These are phyloP conservation scores for Ceriops decandra DNA, from an alignment of 345 rosid genomes.

Conservation along the genomic window DNA sequence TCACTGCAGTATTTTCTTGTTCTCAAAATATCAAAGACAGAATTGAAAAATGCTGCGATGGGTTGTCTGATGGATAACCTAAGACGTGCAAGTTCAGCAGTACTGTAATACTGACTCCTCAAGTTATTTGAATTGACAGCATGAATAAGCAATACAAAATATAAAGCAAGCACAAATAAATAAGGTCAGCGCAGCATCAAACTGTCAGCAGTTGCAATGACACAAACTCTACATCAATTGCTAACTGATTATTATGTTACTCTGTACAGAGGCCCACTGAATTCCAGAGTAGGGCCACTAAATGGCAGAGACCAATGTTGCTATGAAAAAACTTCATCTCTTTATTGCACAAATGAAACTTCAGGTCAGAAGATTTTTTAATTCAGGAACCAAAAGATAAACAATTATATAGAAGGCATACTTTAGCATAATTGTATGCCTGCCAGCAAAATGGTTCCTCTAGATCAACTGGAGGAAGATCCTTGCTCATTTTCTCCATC, in stretches of 20 bases:
- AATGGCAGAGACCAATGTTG: too few species aligned
- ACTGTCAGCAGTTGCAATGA: background rate
- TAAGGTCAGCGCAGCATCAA: background rate
- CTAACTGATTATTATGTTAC: background rate
- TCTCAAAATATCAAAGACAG: background rate
- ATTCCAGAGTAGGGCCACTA: too few species aligned
- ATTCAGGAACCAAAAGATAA: slow-evolving; percentile 7
- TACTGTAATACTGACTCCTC: too few species aligned
- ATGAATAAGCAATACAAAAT: background rate
- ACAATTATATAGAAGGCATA: slow-evolving; percentile 17
- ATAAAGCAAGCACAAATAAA: background rate
- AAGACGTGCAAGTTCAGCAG: too few species aligned
- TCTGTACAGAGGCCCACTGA: background rate
- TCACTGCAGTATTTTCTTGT: background rate
- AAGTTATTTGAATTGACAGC: too few species aligned
- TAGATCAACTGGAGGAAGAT: slow-evolving; percentile 77
- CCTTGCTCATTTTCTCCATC: slow-evolving; percentile 79
- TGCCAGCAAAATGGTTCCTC: slow-evolving; percentile 98
- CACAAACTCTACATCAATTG: background rate
- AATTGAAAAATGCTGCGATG: background rate
- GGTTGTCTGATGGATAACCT: background rate
- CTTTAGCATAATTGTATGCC: slow-evolving; percentile 88
- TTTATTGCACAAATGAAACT: background rate
- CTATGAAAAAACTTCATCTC: background rate
- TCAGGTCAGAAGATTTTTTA: slow-evolving; percentile 2